Evolutionary conservation across 805 yeast genomes (phyloP).

Genomic region (Kodamaea kakaduensis): DNA sequence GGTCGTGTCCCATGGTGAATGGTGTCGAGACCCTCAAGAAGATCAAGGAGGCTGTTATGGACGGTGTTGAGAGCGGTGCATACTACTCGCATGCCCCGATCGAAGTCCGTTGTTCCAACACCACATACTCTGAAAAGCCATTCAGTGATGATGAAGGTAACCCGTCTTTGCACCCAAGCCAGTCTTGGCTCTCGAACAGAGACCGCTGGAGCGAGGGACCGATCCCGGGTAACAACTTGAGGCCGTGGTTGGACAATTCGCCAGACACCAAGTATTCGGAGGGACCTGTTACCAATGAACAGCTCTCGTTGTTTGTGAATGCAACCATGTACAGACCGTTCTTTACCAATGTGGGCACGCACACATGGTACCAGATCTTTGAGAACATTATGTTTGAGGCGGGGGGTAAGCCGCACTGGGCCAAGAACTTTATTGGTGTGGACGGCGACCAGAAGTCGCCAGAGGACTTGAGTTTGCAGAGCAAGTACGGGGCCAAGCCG

Average conservation of each 20-base stretch:
- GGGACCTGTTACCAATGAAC: slow-evolving; percentile 57
- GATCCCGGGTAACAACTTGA: slow-evolving; percentile 74
- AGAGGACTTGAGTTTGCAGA: slow-evolving; percentile 38
- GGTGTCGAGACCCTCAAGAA: slow-evolving; percentile 69
- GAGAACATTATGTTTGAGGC: slow-evolving; percentile 73
- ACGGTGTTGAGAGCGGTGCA: slow-evolving; percentile 56
- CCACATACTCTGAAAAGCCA: slow-evolving; percentile 47
- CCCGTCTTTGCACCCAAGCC: slow-evolving; percentile 37
- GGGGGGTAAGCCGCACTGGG: slow-evolving; percentile 98
- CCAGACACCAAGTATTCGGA: slow-evolving; percentile 54
- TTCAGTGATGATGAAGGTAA: slow-evolving; percentile 34
- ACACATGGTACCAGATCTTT: slow-evolving; percentile 78
- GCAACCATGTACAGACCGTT: slow-evolving; percentile 98
- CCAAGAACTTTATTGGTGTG: slow-evolving; percentile 81
- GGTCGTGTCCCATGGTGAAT: slow-evolving; percentile 86
- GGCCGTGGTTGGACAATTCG: slow-evolving; percentile 80
- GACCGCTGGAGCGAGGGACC: slow-evolving; percentile 64
- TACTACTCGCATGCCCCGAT: slow-evolving; percentile 93
- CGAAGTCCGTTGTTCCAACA: slow-evolving; percentile 90
- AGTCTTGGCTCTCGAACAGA: slow-evolving; percentile 51
- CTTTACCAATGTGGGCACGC: slow-evolving; percentile 63
- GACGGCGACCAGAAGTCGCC: slow-evolving; percentile 32
- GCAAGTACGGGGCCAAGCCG: slow-evolving; percentile 43
- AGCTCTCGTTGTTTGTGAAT: slow-evolving; percentile 80
- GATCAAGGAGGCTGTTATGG: slow-evolving; percentile 57